These are phyloP conservation scores for Sherardia arvensis DNA, from an alignment of 257 asterid species.

Conservation along the genomic window DNA sequence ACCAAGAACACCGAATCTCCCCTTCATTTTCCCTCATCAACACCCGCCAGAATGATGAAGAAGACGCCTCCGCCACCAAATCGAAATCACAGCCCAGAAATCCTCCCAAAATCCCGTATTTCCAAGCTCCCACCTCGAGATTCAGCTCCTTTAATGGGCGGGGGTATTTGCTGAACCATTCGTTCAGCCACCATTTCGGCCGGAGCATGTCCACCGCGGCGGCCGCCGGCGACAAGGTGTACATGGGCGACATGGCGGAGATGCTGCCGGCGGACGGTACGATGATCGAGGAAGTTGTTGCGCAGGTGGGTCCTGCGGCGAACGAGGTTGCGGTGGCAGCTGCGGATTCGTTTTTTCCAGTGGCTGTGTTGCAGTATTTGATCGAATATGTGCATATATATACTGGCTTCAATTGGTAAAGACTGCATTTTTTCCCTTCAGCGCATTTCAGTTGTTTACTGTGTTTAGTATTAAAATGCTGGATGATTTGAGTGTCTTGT, in stretches of 20 bases:
- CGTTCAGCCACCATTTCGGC: conserved; percentile 25
- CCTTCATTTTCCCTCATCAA: conserved; percentile 45
- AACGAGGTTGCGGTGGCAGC: conserved; percentile 79
- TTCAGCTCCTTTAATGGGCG: conserved; percentile 16
- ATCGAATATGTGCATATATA: conserved; percentile 61
- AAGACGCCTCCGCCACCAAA: conserved; percentile 18
- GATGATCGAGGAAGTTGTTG: conserved; percentile 38
- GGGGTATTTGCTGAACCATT: conserved; percentile 12
- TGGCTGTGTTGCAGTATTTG: conserved; percentile 66
- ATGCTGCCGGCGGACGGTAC: conserved; percentile 43
- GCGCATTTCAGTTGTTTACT: not conserved
- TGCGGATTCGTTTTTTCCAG: conserved; percentile 72
- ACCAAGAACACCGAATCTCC: conserved; percentile 48
- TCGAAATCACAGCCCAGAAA: not conserved
- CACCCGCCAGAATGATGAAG: conserved; percentile 23
- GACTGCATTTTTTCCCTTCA: not conserved
- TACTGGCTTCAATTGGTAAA: conserved; percentile 71
- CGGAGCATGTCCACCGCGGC: conserved; percentile 53
- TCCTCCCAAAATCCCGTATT: conserved; percentile 18
- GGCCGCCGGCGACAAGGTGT: conserved; percentile 40
- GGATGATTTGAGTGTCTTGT: not conserved
- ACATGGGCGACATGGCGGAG: conserved; percentile 44
- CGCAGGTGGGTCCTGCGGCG: conserved; percentile 44
- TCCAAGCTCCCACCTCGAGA: conserved; percentile 18
- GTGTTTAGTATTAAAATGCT: not conserved